Evolutionary conservation across 2,329 filamentous ascomycete species (phyloP).

Genomic region (Colletotrichum paranaense): DNA sequence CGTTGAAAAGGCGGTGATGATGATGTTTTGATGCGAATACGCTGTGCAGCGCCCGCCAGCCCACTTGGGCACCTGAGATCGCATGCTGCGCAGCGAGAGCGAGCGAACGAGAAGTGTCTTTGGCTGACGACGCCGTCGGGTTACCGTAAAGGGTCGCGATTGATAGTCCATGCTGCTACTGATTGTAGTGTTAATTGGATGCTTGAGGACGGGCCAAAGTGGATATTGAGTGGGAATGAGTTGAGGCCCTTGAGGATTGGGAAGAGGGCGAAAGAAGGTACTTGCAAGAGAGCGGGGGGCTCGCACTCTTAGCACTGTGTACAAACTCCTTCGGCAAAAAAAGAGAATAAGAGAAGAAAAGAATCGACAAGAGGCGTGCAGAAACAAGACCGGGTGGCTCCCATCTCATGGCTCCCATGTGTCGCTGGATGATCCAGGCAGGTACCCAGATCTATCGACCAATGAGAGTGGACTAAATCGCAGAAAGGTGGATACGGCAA

Average conservation of each 20-base stretch:
- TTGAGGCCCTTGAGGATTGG: too few species aligned
- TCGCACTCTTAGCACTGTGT: neutral
- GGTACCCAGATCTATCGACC: conserved; percentile 7
- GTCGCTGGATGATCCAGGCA: conserved; percentile 21
- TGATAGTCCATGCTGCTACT: neutral
- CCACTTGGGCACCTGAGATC: neutral
- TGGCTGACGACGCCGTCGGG: conserved; percentile 3
- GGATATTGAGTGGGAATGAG: conserved; percentile 8
- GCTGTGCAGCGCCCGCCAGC: neutral
- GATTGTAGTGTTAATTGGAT: conserved; percentile 2
- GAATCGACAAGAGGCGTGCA: conserved; percentile 9
- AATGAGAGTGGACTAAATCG: neutral
- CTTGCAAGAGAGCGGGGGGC: neutral
- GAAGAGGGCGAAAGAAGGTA: neutral
- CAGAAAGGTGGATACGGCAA: neutral
- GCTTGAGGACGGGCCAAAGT: neutral
- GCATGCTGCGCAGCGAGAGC: neutral
- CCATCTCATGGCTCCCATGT: conserved; percentile 32
- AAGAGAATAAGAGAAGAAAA: neutral
- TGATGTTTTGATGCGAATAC: neutral
- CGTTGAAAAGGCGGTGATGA: conserved; percentile 31
- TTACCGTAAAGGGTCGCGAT: neutral
- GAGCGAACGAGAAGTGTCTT: neutral
- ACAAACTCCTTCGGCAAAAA: neutral
- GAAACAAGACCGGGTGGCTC: conserved; percentile 12